These are phyloP conservation scores for Elsinoe batatas DNA, from an alignment of 2,329 filamentous ascomycete species.

Conservation along the genomic window DNA sequence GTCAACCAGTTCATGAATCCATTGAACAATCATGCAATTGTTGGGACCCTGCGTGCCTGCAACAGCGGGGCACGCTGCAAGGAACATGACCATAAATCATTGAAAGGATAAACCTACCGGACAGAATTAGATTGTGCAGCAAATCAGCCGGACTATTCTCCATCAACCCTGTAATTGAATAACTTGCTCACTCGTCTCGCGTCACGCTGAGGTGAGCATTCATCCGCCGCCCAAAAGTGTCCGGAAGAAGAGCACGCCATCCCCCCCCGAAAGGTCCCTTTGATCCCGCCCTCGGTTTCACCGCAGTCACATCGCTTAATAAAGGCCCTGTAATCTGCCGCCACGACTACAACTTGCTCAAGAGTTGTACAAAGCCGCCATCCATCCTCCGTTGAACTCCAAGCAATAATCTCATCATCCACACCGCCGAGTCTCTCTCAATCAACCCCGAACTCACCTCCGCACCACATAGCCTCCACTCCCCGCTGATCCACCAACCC, in stretches of 20 bases:
- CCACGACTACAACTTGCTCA: neutral
- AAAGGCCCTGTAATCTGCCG: constrained; percentile 9
- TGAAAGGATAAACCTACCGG: neutral
- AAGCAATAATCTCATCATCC: neutral
- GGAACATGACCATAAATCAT: neutral
- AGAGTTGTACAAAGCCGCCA: neutral
- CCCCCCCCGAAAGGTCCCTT: too few relatives aligned
- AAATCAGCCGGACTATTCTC: too few relatives aligned
- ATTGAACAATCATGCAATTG: neutral
- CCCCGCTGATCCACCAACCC: neutral
- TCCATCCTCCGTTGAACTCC: too few relatives aligned
- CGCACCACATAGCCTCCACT: constrained; percentile 5
- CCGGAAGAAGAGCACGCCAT: constrained; percentile 10
- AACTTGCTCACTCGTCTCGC: constrained; percentile 5
- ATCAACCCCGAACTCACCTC: neutral
- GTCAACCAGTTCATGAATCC: too few relatives aligned
- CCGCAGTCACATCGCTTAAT: constrained; percentile 4
- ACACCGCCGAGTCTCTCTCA: neutral
- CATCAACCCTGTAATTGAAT: neutral
- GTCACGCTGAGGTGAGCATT: constrained; percentile 6
- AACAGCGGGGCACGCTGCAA: neutral
- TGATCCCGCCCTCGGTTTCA: constrained; percentile 4
- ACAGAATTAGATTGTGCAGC: neutral
- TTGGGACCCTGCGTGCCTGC: constrained; percentile 4
- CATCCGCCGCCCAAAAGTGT: too few relatives aligned